phyloP scores from a whole-genome alignment of 2,329 filamentous ascomycete genomes.

The Aspergillus latus region DNA sequence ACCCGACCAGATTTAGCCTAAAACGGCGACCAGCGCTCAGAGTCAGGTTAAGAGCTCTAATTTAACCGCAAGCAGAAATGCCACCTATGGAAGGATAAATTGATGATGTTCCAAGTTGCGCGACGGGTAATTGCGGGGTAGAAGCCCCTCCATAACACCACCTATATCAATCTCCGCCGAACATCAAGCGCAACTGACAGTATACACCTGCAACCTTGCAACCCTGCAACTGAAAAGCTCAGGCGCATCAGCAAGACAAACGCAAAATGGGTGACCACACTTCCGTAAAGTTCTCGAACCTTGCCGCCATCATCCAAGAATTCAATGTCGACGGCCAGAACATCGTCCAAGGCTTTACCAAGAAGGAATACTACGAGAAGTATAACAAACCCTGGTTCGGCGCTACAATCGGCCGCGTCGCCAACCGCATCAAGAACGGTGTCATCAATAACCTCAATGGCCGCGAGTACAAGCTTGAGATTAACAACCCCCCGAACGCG shows the following conservation, averaged over 20 bases:
- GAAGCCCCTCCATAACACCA: constrained; percentile 3
- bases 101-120: neutral
- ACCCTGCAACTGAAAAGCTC: too few relatives aligned
- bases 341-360: constrained; percentile 85
- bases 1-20: constrained; percentile 9
- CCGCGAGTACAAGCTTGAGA: constrained; percentile 66
- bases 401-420: constrained; percentile 81
- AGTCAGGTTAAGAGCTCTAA: neutral
- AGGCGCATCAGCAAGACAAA: too few relatives aligned
- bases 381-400: constrained; percentile 83
- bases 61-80: constrained; percentile 9
- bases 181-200: neutral
- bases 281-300: constrained; percentile 41
- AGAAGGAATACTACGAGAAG: constrained; percentile 69
- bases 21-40: neutral
- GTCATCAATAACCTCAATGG: constrained; percentile 71
- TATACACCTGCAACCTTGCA: neutral
- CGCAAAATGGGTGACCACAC: constrained; percentile 15
- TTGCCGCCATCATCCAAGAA: constrained; percentile 59
- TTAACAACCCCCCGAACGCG: constrained; percentile 76
- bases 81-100: constrained; percentile 8
- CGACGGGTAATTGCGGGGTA: constrained; percentile 11
- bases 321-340: constrained; percentile 75
- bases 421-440: constrained; percentile 77
- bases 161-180: neutral